Evolutionary conservation across 495 filamentous ascomycete genomes (phyloP).

Genomic region (Neurospora africana): DNA sequence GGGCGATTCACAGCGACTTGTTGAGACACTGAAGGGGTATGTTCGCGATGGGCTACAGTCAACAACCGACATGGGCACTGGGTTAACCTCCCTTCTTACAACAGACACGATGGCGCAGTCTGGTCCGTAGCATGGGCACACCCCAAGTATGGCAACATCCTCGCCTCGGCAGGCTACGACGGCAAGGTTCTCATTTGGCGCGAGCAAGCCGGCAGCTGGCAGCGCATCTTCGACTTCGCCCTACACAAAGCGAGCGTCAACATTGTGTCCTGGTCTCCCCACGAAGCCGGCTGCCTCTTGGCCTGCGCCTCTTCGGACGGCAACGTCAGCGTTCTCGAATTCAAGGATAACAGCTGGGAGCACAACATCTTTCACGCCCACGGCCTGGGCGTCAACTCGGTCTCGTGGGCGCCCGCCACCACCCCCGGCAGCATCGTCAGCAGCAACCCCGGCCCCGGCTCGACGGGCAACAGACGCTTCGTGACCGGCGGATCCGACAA

Average conservation of each 20-base stretch:
- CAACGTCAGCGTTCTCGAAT: constrained; percentile 85
- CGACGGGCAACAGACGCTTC: constrained; percentile 58
- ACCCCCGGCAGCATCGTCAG: constrained; percentile 70
- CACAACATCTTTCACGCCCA: constrained; percentile 86
- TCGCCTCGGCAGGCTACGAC: constrained; percentile 88
- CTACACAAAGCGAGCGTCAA: constrained; percentile 93
- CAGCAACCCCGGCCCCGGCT: constrained; percentile 49
- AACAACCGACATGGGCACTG: background rate
- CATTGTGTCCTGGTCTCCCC: constrained; percentile 92
- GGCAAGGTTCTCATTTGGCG: constrained; percentile 98
- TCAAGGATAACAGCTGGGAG: constrained; percentile 84
- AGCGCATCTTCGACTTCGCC: constrained; percentile 78
- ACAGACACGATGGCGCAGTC: constrained; percentile 86
- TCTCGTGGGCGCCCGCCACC: constrained; percentile 85
- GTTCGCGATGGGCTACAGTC: constrained; percentile 4
- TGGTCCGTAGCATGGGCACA: constrained; percentile 98
- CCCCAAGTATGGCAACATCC: constrained; percentile 95
- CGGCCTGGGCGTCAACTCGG: constrained; percentile 84
- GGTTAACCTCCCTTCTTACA: constrained; percentile 7
- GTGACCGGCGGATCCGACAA: constrained; percentile 94
- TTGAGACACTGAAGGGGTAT: constrained; percentile 92
- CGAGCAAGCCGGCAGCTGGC: constrained; percentile 66
- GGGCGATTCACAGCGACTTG: constrained; percentile 79
- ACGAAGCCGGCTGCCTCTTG: constrained; percentile 88
- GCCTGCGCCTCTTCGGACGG: constrained; percentile 92